Evolutionary conservation across 2,329 filamentous ascomycete genomes (phyloP), one percentile per base, ranked within the genome.

Genomic region (Penicillium thymicola): DNA sequence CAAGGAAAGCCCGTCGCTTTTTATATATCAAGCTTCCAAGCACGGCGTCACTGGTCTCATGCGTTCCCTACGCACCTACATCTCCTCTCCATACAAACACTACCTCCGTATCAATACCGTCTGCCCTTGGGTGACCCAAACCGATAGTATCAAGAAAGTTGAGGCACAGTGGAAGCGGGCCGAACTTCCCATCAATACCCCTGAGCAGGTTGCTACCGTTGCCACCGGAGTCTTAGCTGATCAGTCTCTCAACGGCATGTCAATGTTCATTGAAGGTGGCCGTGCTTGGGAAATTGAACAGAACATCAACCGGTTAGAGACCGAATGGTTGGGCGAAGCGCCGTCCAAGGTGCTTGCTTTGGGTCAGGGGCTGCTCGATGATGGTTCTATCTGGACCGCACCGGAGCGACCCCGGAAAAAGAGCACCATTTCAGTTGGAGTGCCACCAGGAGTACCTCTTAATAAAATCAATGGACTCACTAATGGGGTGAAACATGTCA

Each of bases 1-100:
- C 60, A 78, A 77, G 16, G 77, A 80, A 37, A 74, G 76, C 5
- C 78, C 80, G 0, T 78, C 78, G 0, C 65, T 81, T 1, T 76
- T 77, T 48, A 70, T 80, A 25, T 82, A 83, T 59, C 74, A 75
- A 4, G 70, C 79, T 0, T 70, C 75, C 6, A 81, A 82, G 60
- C 80, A 82, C 58, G 79, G 77, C n/a, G 74, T 82, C 0, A 70
- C 80, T 28, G 80, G 80, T 0, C 67, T 81, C 7, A 78, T 81
- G 74, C 72, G 80, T 23, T 73, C 76, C 18, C 66, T 82, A 28
- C 71, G 77, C 36, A 65, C 63, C 51, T 77, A 70, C 57, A 59
- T 70, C 34, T 63, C 65, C 11, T 62, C 61, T 5, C 70, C 73
- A 1, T 65, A 70, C 21, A 66, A 74, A 40, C 71, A 72, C 36